Conservation (phyloP, 169 alveolate genomes). For the Cryptosporidium ryanae region DNA sequence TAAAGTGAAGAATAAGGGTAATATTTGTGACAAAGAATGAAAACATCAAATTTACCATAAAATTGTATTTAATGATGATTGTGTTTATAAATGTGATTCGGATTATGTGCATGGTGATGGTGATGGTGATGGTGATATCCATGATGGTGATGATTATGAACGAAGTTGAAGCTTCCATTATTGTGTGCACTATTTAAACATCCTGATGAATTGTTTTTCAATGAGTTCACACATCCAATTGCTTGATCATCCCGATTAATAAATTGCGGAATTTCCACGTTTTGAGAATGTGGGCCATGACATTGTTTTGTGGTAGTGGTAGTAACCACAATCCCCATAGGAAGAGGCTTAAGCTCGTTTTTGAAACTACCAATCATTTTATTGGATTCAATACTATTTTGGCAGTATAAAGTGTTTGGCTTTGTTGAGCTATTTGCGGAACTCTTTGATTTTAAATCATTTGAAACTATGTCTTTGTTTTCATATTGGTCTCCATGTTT, state of each 20-base stretch:
- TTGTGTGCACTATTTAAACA: neutral
- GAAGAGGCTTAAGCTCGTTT: constrained; percentile 1
- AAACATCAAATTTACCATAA: too few species aligned
- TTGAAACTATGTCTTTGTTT: neutral
- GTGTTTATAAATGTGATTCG: neutral
- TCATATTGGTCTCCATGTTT: neutral
- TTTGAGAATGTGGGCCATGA: constrained; percentile 15
- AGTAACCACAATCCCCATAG: constrained; percentile 57
- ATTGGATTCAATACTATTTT: neutral
- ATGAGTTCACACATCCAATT: neutral
- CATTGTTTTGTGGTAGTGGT: constrained; percentile 68
- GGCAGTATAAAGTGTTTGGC: constrained; percentile 14
- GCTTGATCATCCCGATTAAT: neutral
- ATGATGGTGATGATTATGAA: constrained; percentile 19
- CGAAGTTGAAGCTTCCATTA: neutral
- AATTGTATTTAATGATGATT: neutral
- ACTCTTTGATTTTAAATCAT: neutral
- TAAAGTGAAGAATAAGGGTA: too few species aligned
- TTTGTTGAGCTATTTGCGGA: constrained; percentile 9
- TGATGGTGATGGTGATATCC: constrained; percentile 59
- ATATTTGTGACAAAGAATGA: too few species aligned
- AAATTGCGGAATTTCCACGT: neutral
- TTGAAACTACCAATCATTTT: constrained; percentile 16
- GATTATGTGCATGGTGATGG: constrained; percentile 25
- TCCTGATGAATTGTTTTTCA: neutral